Conservation (phyloP, 169 alveolate genomes). For the Plasmodium adleri region DNA sequence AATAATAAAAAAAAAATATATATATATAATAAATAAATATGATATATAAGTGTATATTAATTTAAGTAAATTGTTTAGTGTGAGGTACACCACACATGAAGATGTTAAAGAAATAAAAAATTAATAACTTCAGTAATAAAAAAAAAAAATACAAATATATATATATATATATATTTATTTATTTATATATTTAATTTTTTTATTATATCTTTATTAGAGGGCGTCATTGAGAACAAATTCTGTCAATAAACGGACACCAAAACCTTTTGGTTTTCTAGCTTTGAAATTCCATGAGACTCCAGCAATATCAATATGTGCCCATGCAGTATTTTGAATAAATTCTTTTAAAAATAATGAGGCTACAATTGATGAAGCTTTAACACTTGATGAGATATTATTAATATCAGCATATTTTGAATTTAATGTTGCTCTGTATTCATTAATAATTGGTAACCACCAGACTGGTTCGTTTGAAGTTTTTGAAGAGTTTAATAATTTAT, state of each 20-base stretch:
- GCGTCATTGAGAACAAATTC: slow-evolving; percentile 66
- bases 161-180: not conserved
- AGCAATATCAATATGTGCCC: slow-evolving; percentile 98
- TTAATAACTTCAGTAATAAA: too few species aligned
- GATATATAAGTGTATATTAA: not conserved
- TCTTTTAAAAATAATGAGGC: slow-evolving; percentile 95
- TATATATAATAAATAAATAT: not conserved
- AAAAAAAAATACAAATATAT: not conserved
- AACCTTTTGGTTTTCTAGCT: slow-evolving; percentile 88
- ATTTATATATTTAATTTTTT: not conserved
- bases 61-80: too few species aligned
- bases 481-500: slow-evolving; percentile 77
- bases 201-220: not conserved
- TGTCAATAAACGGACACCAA: slow-evolving; percentile 86
- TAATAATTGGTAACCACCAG: slow-evolving; percentile 93
- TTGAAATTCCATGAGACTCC: slow-evolving; percentile 91
- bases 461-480: slow-evolving; percentile 85
- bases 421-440: slow-evolving; percentile 86
- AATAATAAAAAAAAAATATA: not conserved
- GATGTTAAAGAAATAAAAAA: too few species aligned
- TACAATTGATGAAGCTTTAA: slow-evolving; percentile 88
- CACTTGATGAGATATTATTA: slow-evolving; percentile 84
- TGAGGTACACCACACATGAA: too few species aligned
- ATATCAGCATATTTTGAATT: slow-evolving; percentile 93
- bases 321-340: slow-evolving; percentile 91